Conservation (phyloP, 176 grass and related monocot genomes). For the Oryza meridionalis region DNA sequence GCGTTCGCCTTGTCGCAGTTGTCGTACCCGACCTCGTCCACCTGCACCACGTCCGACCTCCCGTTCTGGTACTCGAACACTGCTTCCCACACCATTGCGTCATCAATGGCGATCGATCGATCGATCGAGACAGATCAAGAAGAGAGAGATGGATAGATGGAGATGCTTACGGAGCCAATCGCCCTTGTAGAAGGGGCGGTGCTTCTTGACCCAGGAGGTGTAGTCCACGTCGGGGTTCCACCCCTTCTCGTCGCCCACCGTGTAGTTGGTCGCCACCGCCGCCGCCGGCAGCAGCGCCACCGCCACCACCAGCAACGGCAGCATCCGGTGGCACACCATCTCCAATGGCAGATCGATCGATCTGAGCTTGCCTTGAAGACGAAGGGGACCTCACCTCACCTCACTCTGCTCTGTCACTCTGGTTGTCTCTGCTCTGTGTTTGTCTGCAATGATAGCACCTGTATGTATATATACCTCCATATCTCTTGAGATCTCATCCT, state of each 20-base stretch:
- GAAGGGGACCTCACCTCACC: background rate
- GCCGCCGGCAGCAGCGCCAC: conserved; percentile 37
- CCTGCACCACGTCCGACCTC: conserved; percentile 78
- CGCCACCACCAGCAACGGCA: background rate
- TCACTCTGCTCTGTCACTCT: background rate
- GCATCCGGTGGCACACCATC: conserved; percentile 11
- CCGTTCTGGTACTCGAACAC: conserved; percentile 93
- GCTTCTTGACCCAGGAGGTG: conserved; percentile 91
- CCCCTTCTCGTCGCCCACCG: conserved; percentile 86
- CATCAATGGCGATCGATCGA: background rate
- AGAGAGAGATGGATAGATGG: too few relatives aligned
- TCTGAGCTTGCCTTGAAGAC: background rate
- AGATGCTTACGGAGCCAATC: conserved; percentile 78
- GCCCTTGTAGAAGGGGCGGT: conserved; percentile 91
- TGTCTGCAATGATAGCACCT: background rate
- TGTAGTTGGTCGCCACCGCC: conserved; percentile 66
- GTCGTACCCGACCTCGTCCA: conserved; percentile 79
- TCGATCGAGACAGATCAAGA: background rate
- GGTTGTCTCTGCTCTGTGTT: background rate
- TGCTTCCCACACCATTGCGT: conserved; percentile 14
- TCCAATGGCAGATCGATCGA: background rate
- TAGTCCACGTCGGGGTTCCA: conserved; percentile 97
- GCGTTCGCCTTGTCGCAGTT: conserved; percentile 81
- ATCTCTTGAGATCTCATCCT: background rate
- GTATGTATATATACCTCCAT: background rate